Evolutionary conservation across 345 rosid genomes (phyloP), one percentile per base, ranked within the genome.

Genomic region (Acer negundo): DNA sequence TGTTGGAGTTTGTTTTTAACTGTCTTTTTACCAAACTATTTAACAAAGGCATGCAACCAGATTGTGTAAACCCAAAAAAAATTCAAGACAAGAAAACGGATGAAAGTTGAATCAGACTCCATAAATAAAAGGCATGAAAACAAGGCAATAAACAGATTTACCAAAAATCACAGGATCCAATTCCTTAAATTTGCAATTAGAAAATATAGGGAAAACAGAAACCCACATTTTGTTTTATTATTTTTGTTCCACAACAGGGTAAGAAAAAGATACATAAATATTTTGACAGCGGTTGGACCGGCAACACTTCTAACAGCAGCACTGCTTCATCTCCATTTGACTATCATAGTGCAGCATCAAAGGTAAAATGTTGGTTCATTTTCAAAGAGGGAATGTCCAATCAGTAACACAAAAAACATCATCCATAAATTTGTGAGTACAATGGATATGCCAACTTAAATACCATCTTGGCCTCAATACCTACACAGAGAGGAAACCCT

Each of bases 361-460:
- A 67, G 23, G 51, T 20, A 19, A 46, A 67, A 40, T 40, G 23
- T 67, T n/a, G 51, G 70, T 67, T 67, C 53, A 42, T n/a, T 67
- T 40, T 20, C 24, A 19, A n/a, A 67, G 7, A 67, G 15, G 42
- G 70, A 10, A 38, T 35, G 24, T 67, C 24, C 49, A 67, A 67
- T 38, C 26, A 38, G 22, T 67, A 67, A 35, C 15, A 67, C 23
- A 40, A 42, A 5, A 5, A n/a, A 42, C 8, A 67, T 20, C 20
- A n/a, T 67, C 53, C 24, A 11, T 46, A 67, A 67, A 40, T 67
- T 67, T 19, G 20, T 11, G 0, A 20, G 23, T 0, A 19, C 53
- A 12, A 12, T 72, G 11, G 22, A 55, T 23, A 70, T 44, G 11
- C 19, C 19, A 73, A 38, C 49, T 58, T 56, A 69, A 12, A 23